Evolutionary conservation across 305 asterid genomes (phyloP).

Genomic region (Coffea humblotiana): DNA sequence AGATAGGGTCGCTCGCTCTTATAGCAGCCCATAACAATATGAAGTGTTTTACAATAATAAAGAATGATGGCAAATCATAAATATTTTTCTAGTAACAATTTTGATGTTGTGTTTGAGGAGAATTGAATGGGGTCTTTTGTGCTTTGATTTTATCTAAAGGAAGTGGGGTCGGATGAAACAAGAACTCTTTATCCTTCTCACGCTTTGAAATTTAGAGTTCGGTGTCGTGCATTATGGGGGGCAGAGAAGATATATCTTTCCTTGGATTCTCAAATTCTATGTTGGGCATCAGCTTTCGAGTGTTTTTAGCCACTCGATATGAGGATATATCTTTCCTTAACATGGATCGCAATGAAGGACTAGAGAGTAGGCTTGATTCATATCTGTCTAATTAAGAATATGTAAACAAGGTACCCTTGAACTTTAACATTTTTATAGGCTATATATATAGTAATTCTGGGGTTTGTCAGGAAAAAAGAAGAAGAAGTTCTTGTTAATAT

Average conservation of each 20-base stretch:
- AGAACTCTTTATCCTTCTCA: conserved; percentile 26
- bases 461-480: too few relatives aligned
- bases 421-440: too few relatives aligned
- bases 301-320: conserved; percentile 21
- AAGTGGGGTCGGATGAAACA: conserved; percentile 37
- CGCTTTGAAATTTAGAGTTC: conserved; percentile 27
- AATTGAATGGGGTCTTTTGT: conserved; percentile 15
- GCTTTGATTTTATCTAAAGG: conserved; percentile 16
- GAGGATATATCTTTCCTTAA: not conserved
- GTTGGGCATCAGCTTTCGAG: conserved; percentile 29
- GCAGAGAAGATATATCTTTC: conserved; percentile 30
- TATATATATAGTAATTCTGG: too few relatives aligned
- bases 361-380: not conserved
- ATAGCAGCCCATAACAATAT: conserved; percentile 22
- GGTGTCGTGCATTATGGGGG: conserved; percentile 34
- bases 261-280: conserved; percentile 43
- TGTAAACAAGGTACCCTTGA: not conserved
- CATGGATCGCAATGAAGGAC: conserved; percentile 17
- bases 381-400: not conserved
- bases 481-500: not conserved
- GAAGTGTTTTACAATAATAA: conserved; percentile 4
- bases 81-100: not conserved
- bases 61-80: not conserved
- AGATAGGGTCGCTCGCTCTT: conserved; percentile 33
- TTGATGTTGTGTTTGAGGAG: not conserved